Evolutionary conservation across 495 filamentous ascomycete species (phyloP).

Genomic region (Aspergillus nidulans): DNA sequence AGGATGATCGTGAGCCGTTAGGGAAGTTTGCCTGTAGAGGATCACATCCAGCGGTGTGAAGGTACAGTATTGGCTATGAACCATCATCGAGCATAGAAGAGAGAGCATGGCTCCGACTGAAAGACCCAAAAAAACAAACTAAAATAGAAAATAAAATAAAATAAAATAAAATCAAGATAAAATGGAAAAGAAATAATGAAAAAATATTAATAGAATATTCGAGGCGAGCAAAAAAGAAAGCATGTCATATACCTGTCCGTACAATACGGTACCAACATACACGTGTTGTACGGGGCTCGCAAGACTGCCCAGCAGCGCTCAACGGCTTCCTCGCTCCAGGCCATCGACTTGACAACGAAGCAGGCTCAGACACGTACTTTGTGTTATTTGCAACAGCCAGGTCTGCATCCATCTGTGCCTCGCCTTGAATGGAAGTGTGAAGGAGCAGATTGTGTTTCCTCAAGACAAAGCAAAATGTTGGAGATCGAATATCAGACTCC

Average conservation of each 20-base stretch:
- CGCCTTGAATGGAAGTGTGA: background rate
- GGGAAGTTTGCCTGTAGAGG: conserved; percentile 1
- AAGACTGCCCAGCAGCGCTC: background rate
- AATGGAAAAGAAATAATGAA: background rate
- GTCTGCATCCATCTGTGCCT: background rate
- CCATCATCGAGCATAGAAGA: background rate
- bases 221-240: conserved; percentile 8
- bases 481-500: background rate
- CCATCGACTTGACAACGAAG: background rate
- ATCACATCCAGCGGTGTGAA: conserved; percentile 8
- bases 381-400: background rate
- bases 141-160: conserved; percentile 1
- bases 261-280: background rate
- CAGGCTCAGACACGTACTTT: conserved; percentile 9
- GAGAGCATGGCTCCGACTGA: background rate
- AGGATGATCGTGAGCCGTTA: conserved; percentile 5
- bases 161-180: background rate
- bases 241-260: background rate
- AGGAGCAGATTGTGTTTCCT: background rate
- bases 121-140: background rate
- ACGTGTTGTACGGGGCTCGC: background rate
- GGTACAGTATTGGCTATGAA: background rate
- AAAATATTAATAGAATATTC: no score
- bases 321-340: background rate
- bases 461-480: background rate